phyloP scores from a whole-genome alignment of 2,329 filamentous ascomycete genomes.

The Xylariaceae sp. region DNA sequence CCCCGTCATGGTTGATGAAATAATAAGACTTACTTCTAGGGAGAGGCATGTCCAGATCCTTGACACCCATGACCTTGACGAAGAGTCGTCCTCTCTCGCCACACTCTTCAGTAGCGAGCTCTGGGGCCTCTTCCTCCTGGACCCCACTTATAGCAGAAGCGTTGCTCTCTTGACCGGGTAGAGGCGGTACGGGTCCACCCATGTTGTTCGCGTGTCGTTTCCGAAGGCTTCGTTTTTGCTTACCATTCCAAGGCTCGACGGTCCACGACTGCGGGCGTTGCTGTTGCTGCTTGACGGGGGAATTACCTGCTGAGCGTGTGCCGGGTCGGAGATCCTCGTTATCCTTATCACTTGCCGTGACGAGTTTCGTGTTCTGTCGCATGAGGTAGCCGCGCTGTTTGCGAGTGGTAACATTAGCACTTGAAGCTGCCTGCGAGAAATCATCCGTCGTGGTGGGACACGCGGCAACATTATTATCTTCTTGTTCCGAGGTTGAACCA shows the following conservation, averaged over 20 bases:
- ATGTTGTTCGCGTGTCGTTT: slow-evolving; percentile 47
- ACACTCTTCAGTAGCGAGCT: slow-evolving; percentile 64
- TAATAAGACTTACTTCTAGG: slow-evolving; percentile 67
- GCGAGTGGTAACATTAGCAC: slow-evolving; percentile 59
- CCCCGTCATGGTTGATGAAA: background rate
- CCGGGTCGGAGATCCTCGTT: slow-evolving; percentile 48
- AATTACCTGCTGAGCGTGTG: slow-evolving; percentile 60
- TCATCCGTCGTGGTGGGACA: slow-evolving; percentile 22
- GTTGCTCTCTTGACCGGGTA: slow-evolving; percentile 85
- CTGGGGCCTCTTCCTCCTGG: slow-evolving; percentile 61
- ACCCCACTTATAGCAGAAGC: slow-evolving; percentile 60
- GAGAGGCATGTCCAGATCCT: slow-evolving; percentile 86
- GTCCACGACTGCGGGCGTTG: slow-evolving; percentile 87
- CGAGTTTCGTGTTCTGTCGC: slow-evolving; percentile 96
- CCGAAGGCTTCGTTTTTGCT: slow-evolving; percentile 59
- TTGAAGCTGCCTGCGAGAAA: slow-evolving; percentile 28
- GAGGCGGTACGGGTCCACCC: slow-evolving; percentile 66
- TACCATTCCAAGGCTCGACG: slow-evolving; percentile 93
- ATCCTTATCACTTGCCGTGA: slow-evolving; percentile 80
- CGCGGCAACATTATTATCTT: slow-evolving; percentile 15
- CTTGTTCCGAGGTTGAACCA: slow-evolving; percentile 20
- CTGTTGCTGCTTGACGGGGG: slow-evolving; percentile 64
- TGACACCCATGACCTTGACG: slow-evolving; percentile 97
- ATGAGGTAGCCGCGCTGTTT: slow-evolving; percentile 96
- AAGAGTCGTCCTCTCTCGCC: slow-evolving; percentile 87